Evolutionary conservation across 2,329 filamentous ascomycete genomes (phyloP).

Genomic region (Passalora sequoiae): DNA sequence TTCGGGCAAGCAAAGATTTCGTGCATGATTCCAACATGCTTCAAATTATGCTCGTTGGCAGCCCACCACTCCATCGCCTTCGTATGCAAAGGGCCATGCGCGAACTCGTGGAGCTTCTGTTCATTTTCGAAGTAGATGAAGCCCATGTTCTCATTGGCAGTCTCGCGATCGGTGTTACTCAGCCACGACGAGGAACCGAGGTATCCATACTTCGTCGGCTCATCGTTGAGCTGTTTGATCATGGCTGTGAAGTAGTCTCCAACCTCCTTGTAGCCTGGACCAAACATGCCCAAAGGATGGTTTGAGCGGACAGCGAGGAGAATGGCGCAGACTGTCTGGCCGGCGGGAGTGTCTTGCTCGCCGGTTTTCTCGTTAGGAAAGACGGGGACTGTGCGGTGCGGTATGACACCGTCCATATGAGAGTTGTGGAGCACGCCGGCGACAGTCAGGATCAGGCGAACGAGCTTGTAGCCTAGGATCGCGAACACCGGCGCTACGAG

Average conservation of each 20-base stretch:
- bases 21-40: slow-evolving; percentile 16
- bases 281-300: slow-evolving; percentile 20
- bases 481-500: slow-evolving; percentile 12
- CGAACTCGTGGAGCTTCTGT: slow-evolving; percentile 14
- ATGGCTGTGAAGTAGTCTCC: slow-evolving; percentile 14
- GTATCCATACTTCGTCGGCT: slow-evolving; percentile 11
- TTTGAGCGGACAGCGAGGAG: slow-evolving; percentile 14
- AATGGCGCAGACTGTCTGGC: slow-evolving; percentile 10
- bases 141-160: slow-evolving; percentile 10
- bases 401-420: slow-evolving; percentile 30
- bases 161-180: slow-evolving; percentile 3
- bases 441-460: slow-evolving; percentile 31
- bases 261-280: slow-evolving; percentile 14
- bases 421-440: slow-evolving; percentile 30
- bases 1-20: slow-evolving; percentile 14
- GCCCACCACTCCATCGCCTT: slow-evolving; percentile 17
- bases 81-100: slow-evolving; percentile 14
- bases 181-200: slow-evolving; percentile 12
- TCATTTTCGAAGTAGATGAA: slow-evolving; percentile 16
- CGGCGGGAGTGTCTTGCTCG: slow-evolving; percentile 8
- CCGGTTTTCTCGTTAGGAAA: slow-evolving; percentile 13
- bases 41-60: neutral
- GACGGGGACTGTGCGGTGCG: slow-evolving; percentile 12
- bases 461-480: slow-evolving; percentile 31
- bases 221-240: slow-evolving; percentile 8